A percentile compares a stretch with the other conserved stretches of the same genome.
These are phyloP conservation scores for Bjerkandera adusta DNA, from an alignment of 1,284 basidiomycete genomes.

Conservation along the genomic window DNA sequence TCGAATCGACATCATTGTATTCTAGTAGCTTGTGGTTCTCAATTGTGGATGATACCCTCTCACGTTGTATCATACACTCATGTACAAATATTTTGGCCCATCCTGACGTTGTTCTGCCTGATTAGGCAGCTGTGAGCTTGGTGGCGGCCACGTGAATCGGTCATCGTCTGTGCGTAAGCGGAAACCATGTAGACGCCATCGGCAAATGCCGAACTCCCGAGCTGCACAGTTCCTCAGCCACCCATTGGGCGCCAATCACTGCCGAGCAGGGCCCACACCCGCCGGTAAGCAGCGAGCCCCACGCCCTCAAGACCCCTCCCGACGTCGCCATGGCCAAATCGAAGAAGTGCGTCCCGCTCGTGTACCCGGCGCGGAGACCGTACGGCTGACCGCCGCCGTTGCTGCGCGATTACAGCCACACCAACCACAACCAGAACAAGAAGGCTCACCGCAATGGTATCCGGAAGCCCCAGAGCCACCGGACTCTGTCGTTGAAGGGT, in stretches of 20 bases:
- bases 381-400: constrained; percentile 1
- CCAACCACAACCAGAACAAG: constrained; percentile 92
- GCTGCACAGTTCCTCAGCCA: constrained; percentile 23
- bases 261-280: constrained; percentile 1
- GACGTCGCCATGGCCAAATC: constrained; percentile 73
- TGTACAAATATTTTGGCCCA: no score
- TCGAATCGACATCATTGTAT: no score
- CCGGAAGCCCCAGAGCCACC: constrained; percentile 75
- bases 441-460: constrained; percentile 99
- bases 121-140: neutral
- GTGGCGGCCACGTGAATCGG: constrained; percentile 1
- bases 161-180: neutral
- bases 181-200: neutral
- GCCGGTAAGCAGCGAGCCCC: constrained; percentile 16
- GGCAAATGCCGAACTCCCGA: constrained; percentile 4
- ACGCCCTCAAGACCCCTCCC: constrained; percentile 30
- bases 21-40: no score
- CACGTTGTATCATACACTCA: no score
- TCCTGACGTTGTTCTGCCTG: no score
- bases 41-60: no score
- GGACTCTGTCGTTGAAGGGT: constrained; percentile 88
- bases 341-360: constrained; percentile 59
- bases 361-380: neutral
- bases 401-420: constrained; percentile 50
- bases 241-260: constrained; percentile 8